phyloP scores from a whole-genome alignment of 2,329 filamentous ascomycete species.

The Arthroderma uncinatum region DNA sequence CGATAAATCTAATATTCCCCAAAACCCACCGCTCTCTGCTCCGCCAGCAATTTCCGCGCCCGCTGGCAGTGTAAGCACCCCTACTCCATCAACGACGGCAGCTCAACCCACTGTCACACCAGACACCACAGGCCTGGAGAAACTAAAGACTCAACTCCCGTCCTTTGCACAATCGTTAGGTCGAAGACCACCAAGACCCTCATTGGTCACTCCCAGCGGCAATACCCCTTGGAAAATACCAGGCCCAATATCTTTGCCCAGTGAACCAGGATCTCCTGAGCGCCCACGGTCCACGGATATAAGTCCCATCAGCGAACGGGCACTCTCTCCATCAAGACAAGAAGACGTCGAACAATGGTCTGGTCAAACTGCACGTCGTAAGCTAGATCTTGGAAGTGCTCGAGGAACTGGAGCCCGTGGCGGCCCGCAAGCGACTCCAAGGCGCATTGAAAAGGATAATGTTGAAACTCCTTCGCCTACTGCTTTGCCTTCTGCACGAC shows the following conservation, averaged over 20 bases:
- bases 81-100: not conserved
- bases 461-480: conserved; percentile 16
- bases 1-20: not conserved
- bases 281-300: conserved; percentile 34
- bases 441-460: not conserved
- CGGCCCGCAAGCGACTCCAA: conserved; percentile 11
- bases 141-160: not conserved
- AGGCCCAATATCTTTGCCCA: conserved; percentile 22
- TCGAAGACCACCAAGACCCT: conserved; percentile 24
- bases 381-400: not conserved
- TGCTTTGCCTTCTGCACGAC: conserved; percentile 23
- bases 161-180: conserved; percentile 15
- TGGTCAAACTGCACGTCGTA: not conserved
- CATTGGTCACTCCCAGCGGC: conserved; percentile 31
- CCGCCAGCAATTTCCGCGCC: not conserved
- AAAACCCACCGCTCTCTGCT: not conserved
- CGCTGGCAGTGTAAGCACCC: not conserved
- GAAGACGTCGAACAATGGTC: not conserved
- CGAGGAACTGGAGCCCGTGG: not conserved
- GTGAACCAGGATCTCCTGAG: conserved; percentile 30
- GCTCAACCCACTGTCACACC: not conserved
- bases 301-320: conserved; percentile 36
- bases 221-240: conserved; percentile 36
- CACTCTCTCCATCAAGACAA: conserved; percentile 23
- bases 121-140: not conserved